Conservation (phyloP, 805 yeast species). For the Wickerhamiella parazyma region DNA sequence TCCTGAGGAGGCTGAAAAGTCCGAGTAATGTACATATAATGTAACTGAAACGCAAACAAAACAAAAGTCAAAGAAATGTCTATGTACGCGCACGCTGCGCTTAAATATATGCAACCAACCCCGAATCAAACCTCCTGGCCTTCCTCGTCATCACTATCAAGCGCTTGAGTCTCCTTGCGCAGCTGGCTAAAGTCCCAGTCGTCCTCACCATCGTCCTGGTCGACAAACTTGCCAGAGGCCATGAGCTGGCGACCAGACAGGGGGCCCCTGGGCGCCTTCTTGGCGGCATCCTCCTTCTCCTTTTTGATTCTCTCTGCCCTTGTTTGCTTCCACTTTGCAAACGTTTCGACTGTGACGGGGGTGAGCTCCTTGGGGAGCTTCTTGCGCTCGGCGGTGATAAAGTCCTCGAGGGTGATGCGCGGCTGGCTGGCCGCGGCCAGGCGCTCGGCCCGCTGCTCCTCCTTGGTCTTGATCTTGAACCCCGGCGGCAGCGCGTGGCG, state of each 20-base stretch:
- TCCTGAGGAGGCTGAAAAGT: conserved; percentile 19
- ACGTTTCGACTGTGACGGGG: conserved; percentile 73
- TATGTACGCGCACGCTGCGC: background rate
- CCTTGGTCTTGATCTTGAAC: conserved; percentile 90
- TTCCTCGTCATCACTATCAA: conserved; percentile 10
- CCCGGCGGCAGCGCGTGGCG: conserved; percentile 95
- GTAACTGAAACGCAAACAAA: too few relatives aligned
- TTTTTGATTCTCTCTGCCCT: conserved; percentile 44
- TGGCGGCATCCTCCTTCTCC: conserved; percentile 32
- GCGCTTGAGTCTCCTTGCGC: conserved; percentile 24
- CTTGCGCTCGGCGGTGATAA: conserved; percentile 84
- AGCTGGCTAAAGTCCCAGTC: conserved; percentile 28
- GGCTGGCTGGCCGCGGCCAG: conserved; percentile 75
- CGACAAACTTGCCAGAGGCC: conserved; percentile 28
- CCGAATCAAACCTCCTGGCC: conserved; percentile 7
- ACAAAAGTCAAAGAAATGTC: too few relatives aligned
- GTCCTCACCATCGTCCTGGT: conserved; percentile 23
- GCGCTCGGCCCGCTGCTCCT: conserved; percentile 80
- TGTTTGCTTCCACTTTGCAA: conserved; percentile 67
- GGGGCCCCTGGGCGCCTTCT: conserved; percentile 25
- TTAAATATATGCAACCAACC: background rate
- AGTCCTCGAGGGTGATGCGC: conserved; percentile 87
- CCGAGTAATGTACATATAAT: conserved; percentile 1
- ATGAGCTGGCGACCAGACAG: conserved; percentile 28
- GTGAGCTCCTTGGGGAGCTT: conserved; percentile 61